Evolutionary conservation across 345 rosid species (phyloP).

Genomic region (Firmiana major): DNA sequence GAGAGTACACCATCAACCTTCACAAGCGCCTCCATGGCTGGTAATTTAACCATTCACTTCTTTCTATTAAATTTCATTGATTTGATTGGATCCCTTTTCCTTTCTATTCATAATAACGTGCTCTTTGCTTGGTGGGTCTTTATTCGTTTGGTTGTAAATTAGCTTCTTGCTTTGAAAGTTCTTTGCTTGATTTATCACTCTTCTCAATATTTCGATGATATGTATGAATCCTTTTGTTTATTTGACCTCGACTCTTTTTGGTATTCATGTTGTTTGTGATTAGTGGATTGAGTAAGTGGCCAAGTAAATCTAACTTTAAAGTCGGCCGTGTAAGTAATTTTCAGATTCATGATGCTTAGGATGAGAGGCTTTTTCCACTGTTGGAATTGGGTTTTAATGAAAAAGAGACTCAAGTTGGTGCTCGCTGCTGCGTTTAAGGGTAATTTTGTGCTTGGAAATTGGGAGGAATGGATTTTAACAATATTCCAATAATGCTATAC

Average conservation of each 20-base stretch:
- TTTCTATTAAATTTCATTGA: background rate
- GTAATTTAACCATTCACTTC: constrained; percentile 23
- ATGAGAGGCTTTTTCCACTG: background rate
- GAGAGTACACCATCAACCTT: constrained; percentile 88
- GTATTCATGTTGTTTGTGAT: background rate
- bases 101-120: background rate
- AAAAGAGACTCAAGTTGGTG: background rate
- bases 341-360: background rate
- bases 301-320: background rate
- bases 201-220: background rate
- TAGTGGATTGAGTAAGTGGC: background rate
- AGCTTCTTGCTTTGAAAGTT: background rate
- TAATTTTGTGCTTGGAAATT: background rate
- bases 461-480: background rate
- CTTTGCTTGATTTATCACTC: background rate
- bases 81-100: background rate
- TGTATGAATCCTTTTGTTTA: background rate
- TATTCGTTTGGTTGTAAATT: background rate
- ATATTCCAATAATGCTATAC: background rate
- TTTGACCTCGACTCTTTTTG: background rate
- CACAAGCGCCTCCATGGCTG: constrained; percentile 87
- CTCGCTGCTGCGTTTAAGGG: background rate
- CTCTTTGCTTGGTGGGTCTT: background rate
- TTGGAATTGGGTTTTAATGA: no score
- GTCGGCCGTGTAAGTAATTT: background rate